Base-by-base conservation (phyloP, 106 monocot species). In the Acorus calamus region DNA sequence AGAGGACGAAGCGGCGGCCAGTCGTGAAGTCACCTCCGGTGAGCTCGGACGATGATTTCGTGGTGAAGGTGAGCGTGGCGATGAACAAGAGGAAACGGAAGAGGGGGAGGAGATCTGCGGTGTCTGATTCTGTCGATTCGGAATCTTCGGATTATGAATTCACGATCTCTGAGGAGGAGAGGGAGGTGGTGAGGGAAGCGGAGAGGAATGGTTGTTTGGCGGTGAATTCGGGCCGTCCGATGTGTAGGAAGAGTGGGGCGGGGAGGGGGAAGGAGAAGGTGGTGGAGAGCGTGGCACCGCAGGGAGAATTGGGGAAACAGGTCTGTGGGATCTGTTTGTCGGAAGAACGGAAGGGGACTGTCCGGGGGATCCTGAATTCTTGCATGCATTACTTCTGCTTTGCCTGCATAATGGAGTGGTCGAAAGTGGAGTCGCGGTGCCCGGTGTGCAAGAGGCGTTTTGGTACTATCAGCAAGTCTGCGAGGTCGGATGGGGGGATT, bases 351-450 rank as follows among this genome's bases (percentile, higher is more conserved):
- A 92, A 70, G 59, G 64, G 69, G 4, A 69, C 81, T 11, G 52
- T 84, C 49, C 84, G 71, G 55, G 92, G 92, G 42, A 46, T 87
- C 14, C 63, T 92, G 46, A 69, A 92, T 67, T 92, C 81, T 46
- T 92, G 92, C 51, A 46, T 77, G 3, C 92, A 92, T 64, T 92
- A 72, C 55, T 92, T 84, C 57, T 92, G 92, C 59, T 87, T 87
- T 60, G 76, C 84, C 9, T 92, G 92, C 70, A 92, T 92, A 49
- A 75, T 92, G 74, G 84, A 81, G 66, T 92, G 92, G 92, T 92
- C 92, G 2, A 92, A 84, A 57, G 87, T 92, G 47, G 92, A 92
- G 66, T 79, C 92, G 8, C 57, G 82, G 5, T 92, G 92, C 59
- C 92, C 92, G 6, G 55, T 92, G 42, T 92, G 92, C 55, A 92